Evolutionary conservation across 169 alveolate genomes (phyloP), one percentile per base, ranked within the genome.

Genomic region (Cryptosporidium canis): DNA sequence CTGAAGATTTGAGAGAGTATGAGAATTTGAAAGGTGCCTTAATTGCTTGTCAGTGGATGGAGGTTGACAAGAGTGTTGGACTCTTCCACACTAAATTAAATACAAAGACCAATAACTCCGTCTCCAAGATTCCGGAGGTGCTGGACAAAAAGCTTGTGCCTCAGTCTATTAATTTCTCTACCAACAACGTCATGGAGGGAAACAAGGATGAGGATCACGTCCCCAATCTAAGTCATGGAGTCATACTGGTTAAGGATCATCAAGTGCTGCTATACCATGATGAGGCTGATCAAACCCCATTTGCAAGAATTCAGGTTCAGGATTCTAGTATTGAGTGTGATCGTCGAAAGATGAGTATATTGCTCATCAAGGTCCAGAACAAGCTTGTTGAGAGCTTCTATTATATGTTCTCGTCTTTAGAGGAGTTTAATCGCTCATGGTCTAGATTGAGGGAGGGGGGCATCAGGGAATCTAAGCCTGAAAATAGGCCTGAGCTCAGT

Each of bases 361-460:
- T 77, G 61, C 8, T 77, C 12, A 39, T 77, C 18, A 77, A 77
- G 43, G 12, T 27, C 14, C 33, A 33, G 37, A 61, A 77, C n/a
- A 24, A 41, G 2, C 77, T 58, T 35, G 37, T 58, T 24, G 87
- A 77, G 41, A 77, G 87, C 47, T 77, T 77, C 58, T 77, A 77
- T 61, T 77, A 58, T 21, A 77, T 77, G 87, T 77, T 77, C 45
- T n/a, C 72, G 18, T 77, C 87, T 21, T 41, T 77, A 24, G 87
- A 77, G 61, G 87, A 77, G 27, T 77, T 77, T 24, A 77, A 77
- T 39, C 35, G 87, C 35, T 77, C 87, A 18, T 77, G 51, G 72
- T 56, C 87, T 43, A 55, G 87, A 77, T 44, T 77, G 31, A 58
- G 87, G 61, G 87, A 77, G 37, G 87, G 87, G 16, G 87, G 87